Evolutionary conservation across 2,329 filamentous ascomycete species (phyloP), one percentile per base, ranked within the genome.

Genomic region (Kalaharituber pfeilii): DNA sequence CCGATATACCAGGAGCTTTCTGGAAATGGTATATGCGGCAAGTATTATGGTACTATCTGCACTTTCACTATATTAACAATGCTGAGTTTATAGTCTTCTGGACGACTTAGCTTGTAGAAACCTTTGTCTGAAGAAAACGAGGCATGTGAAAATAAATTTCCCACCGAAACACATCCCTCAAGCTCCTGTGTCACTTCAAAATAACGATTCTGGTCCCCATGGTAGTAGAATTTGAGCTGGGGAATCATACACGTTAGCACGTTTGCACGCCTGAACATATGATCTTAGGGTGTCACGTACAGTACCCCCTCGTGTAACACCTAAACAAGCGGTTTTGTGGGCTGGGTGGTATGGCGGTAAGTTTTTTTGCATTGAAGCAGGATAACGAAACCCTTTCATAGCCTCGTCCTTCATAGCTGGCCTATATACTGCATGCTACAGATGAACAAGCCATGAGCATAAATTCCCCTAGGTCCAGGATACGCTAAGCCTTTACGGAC

Each of bases 111-210:
- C 5, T 47, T 13, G 42, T 3, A 36, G 30, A n/a, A 36, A 47
- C 42, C 42, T 67, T 81, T 85, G 53, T 88, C 84, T 2, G 83
- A 78, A 56, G 81, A 77, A 58, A 87, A 72, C 36, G 84, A 77
- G 9, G 85, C 85, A 69, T 93, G 86, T 0, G 85, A 86, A 51
- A 89, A 75, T n/a, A 85, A 67, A 59, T 86, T 82, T 59, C 86
- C 80, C 0, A 82, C 80, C 29, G 80, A 80, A 26, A 79, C 75
- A 54, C 86, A 74, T 58, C 79, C 81, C 65, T 88, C 84, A 30
- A 94, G 69, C 59, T 89, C 83, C n/a, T 81, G 71, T 2, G 76
- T 77, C 0, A 79, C 76, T 64, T 93, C 84, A 57, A 81, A 77
- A 69, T 86, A 81, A 62, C 78, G 78, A 54, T 51, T 54, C 27